Conservation (phyloP, 129 eudicot species). For the Chrysanthemum seticuspe region DNA sequence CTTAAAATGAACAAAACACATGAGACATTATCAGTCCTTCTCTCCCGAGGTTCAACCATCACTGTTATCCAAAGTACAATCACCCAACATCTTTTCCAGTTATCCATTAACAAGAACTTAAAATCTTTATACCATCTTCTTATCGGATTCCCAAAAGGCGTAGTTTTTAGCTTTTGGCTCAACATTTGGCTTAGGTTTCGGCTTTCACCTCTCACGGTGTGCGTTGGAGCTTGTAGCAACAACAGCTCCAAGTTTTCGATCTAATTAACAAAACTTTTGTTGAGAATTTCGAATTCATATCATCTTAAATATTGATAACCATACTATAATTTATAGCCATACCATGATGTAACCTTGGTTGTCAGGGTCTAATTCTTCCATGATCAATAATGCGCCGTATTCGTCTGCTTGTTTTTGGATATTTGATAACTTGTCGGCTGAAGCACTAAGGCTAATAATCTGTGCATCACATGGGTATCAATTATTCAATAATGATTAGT, state of each 20-base stretch:
- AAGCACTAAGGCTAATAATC: conserved; percentile 80
- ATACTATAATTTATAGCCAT: not conserved
- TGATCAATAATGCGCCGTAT: too few relatives aligned
- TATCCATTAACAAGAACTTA: conserved; percentile 58
- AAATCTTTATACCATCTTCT: conserved; percentile 44
- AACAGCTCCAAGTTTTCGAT: conserved; percentile 81
- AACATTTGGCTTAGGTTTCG: conserved; percentile 57
- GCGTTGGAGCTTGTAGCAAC: conserved; percentile 64
- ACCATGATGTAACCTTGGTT: not conserved
- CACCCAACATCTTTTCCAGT: conserved; percentile 89
- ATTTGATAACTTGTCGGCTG: conserved; percentile 77
- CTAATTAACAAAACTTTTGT: conserved; percentile 31
- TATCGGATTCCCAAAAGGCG: conserved; percentile 29
- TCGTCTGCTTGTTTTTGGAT: conserved; percentile 45
- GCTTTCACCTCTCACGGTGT: conserved; percentile 55
- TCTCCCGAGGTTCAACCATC: too few relatives aligned
- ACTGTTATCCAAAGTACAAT: conserved; percentile 15
- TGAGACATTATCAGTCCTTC: not conserved
- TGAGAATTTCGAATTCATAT: not conserved
- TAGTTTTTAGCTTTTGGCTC: conserved; percentile 60
- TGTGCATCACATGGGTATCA: conserved; percentile 32
- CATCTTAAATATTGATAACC: too few relatives aligned
- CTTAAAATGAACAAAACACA: too few relatives aligned
- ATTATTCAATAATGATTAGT: not conserved
- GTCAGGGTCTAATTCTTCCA: too few relatives aligned